Conservation (phyloP, 208 protist genomes). For the Leishmania turanica region DNA sequence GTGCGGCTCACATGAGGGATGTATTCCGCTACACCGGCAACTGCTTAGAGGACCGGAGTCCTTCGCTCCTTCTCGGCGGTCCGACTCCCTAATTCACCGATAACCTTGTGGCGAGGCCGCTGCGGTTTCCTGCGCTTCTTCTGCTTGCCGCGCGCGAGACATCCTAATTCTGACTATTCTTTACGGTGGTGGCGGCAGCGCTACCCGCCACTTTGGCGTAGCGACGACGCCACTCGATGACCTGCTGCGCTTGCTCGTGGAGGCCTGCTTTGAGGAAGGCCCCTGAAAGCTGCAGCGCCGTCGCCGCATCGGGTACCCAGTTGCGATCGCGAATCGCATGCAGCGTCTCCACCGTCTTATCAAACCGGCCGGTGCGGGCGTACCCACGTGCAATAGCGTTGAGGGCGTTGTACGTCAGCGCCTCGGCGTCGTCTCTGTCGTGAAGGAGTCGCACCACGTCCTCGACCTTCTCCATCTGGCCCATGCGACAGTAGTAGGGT, state of each 20-base stretch:
- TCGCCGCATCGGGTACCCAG: slow-evolving; percentile 83
- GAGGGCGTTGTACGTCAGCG: slow-evolving; percentile 65
- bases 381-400: slow-evolving; percentile 87
- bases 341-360: slow-evolving; percentile 84
- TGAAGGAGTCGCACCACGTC: slow-evolving; percentile 46
- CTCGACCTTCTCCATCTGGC: slow-evolving; percentile 76
- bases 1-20: no score
- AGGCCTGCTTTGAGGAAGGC: slow-evolving; percentile 86
- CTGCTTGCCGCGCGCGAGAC: not conserved
- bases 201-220: slow-evolving; percentile 60
- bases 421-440: slow-evolving; percentile 22
- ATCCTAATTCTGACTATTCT: not conserved
- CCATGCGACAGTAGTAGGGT: slow-evolving; percentile 84
- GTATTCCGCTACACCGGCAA: no score
- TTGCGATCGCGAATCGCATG: slow-evolving; percentile 80
- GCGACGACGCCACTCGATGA: slow-evolving; percentile 86
- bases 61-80: no score
- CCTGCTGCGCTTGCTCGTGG: slow-evolving; percentile 87
- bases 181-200: not conserved
- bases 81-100: no score
- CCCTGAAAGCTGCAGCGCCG: slow-evolving; percentile 71
- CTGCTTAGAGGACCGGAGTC: no score
- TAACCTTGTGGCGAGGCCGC: no score
- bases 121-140: not conserved
- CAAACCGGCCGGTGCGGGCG: slow-evolving; percentile 69